A percentile compares a stretch with the other conserved stretches of the same genome.
Evolutionary conservation across 768 basidiomycete genomes (phyloP).

Genomic region (Lactarius evosmus): DNA sequence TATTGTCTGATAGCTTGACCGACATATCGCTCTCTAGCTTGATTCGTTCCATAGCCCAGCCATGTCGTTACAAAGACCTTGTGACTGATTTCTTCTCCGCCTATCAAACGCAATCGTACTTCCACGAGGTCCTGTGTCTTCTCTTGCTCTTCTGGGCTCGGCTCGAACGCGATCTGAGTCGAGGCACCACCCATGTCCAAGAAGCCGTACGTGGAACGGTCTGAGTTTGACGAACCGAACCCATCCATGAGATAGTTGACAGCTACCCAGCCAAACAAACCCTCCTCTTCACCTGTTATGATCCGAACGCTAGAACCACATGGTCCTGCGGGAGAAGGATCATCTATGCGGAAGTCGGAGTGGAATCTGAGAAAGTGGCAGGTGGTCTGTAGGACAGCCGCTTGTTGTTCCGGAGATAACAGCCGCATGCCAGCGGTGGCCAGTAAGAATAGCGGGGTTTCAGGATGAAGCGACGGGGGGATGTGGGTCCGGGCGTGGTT

Average conservation of each 20-base stretch:
- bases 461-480: constrained; percentile 77
- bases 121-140: constrained; percentile 65
- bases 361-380: constrained; percentile 73
- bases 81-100: constrained; percentile 85
- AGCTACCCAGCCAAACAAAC: constrained; percentile 97
- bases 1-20: constrained; percentile 59
- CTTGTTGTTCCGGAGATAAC: constrained; percentile 63
- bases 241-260: constrained; percentile 99
- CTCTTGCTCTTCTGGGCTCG: constrained; percentile 52
- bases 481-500: constrained; percentile 78
- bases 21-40: constrained; percentile 92
- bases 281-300: constrained; percentile 98
- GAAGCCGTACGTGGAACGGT: constrained; percentile 90
- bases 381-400: constrained; percentile 66
- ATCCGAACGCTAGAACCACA: constrained; percentile 93
- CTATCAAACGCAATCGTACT: constrained; percentile 76
- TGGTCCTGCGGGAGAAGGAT: constrained; percentile 61
- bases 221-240: constrained; percentile 55
- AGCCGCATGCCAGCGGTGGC: constrained; percentile 98
- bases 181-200: constrained; percentile 99
- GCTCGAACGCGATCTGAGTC: constrained; percentile 98
- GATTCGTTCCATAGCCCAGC: constrained; percentile 97
- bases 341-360: constrained; percentile 76
- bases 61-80: constrained; percentile 97
- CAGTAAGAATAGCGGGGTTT: constrained; percentile 89